Evolutionary conservation across 306 rosid genomes (phyloP), one percentile per base, ranked within the genome.

Genomic region (Astragalus membranaceus): DNA sequence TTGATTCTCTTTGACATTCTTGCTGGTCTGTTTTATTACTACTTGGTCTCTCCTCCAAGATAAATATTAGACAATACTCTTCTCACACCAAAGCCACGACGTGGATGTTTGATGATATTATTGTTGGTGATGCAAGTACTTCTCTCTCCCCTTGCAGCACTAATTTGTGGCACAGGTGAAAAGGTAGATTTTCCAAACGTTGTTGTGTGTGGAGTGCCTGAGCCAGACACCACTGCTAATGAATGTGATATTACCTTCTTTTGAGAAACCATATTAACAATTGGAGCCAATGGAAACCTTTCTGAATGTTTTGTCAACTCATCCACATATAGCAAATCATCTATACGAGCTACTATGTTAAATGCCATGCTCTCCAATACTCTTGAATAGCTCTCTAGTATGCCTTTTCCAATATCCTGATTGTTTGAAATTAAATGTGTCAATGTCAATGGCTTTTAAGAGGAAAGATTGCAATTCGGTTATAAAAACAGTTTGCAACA

Each of bases 321-420:
- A 60, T 93, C 97, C 23, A 88, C 96, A 39, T 93, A 82, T 12
- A 93, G 85, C 68, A 93, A 73, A 79, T 93, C 98, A 33, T 93
- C 96, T 0, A 93, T 93, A 9, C 98, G 93, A 77, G 98, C 98
- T 43, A 90, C 86, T 57, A 90, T 81, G 80, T 93, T 93, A 56
- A 84, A 93, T 32, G 96, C 93, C 67, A 90, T 78, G 86, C 98
- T 90, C 92, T 93, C 98, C 81, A 93, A 72, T 12, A 90, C 96
- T 61, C 98, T 88, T 66, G 98, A 92, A 46, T 92, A 92, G 89
- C 96, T 85, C 78, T 93, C 98, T 43, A 93, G 88, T 79, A 93
- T 84, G 33, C 97, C 84, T 80, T 93, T 93, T 14, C 98, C 98
- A 68, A 93, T 82, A 81, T 93, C 98, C 96, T 93, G 96, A 47